Evolutionary conservation across 306 rosid species (phyloP).

Genomic region (Vigna mungo): DNA sequence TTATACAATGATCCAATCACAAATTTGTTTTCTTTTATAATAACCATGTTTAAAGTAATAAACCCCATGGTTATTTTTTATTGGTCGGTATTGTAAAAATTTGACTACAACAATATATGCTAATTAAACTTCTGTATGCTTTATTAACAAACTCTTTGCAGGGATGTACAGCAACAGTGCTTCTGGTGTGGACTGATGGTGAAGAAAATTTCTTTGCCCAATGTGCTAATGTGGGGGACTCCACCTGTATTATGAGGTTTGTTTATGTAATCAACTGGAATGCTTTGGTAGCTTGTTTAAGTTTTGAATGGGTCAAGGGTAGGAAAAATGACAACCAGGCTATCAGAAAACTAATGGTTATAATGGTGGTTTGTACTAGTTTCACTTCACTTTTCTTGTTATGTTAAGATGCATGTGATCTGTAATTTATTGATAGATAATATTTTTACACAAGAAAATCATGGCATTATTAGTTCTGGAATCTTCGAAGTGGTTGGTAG

Average conservation of each 20-base stretch:
- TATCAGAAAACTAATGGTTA: slow-evolving; percentile 28
- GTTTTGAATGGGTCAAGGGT: slow-evolving; percentile 40
- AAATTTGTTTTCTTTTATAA: background rate
- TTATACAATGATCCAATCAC: background rate
- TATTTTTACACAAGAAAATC: slow-evolving; percentile 5
- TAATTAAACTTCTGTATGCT: background rate
- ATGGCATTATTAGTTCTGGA: slow-evolving; percentile 19
- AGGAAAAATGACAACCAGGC: slow-evolving; percentile 18
- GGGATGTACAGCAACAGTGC: slow-evolving; percentile 99
- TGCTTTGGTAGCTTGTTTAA: slow-evolving; percentile 37
- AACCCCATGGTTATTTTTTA: background rate
- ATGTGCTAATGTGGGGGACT: slow-evolving; percentile 98
- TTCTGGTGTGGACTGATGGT: slow-evolving; percentile 84
- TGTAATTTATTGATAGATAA: background rate
- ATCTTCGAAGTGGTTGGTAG: slow-evolving; percentile 25
- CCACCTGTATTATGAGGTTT: slow-evolving; percentile 84
- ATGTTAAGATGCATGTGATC: slow-evolving; percentile 15
- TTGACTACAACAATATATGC: background rate
- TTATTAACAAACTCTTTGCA: slow-evolving; percentile 51
- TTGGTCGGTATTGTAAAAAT: background rate
- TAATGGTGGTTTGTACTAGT: slow-evolving; percentile 23
- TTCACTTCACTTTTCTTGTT: slow-evolving; percentile 23
- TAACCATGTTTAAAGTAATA: background rate
- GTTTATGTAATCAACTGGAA: slow-evolving; percentile 43
- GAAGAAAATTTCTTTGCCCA: slow-evolving; percentile 74